Evolutionary conservation across 2,329 filamentous ascomycete species (phyloP).

Genomic region (Fusarium liriodendri): DNA sequence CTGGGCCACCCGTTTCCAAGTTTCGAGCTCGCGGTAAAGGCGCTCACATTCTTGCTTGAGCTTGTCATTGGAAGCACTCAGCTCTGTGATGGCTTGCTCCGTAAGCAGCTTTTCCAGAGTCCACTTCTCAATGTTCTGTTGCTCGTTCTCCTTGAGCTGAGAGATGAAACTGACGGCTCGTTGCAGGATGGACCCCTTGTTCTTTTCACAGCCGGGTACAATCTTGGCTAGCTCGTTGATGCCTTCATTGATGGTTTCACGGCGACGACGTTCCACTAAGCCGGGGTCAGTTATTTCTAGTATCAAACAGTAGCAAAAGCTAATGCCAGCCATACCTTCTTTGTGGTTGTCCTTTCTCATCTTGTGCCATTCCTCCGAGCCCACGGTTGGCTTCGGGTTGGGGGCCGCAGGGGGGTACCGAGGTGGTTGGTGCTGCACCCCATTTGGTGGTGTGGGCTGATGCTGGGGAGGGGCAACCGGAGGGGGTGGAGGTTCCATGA

Average conservation of each 20-base stretch:
- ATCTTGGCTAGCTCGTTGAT: slow-evolving; percentile 99
- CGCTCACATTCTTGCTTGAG: slow-evolving; percentile 83
- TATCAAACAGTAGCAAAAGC: background rate
- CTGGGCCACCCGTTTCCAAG: slow-evolving; percentile 79
- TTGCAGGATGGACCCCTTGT: slow-evolving; percentile 96
- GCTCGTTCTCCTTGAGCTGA: slow-evolving; percentile 93
- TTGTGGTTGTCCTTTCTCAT: slow-evolving; percentile 98
- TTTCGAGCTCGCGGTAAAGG: slow-evolving; percentile 81
- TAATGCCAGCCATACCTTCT: slow-evolving; percentile 77
- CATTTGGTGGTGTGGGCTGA: slow-evolving; percentile 54
- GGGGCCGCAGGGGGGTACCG: slow-evolving; percentile 54
- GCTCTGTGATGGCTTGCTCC: slow-evolving; percentile 88
- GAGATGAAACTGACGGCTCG: slow-evolving; percentile 94
- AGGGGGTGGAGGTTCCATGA: slow-evolving; percentile 43
- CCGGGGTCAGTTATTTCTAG: slow-evolving; percentile 38
- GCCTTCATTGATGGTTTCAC: slow-evolving; percentile 98
- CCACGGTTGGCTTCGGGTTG: slow-evolving; percentile 84
- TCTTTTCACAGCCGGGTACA: slow-evolving; percentile 97
- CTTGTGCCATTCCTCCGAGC: slow-evolving; percentile 98
- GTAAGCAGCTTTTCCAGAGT: slow-evolving; percentile 90
- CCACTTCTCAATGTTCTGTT: slow-evolving; percentile 95
- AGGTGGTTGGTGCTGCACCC: slow-evolving; percentile 48
- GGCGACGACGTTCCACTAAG: slow-evolving; percentile 91
- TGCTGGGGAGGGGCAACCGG: slow-evolving; percentile 39
- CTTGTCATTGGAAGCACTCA: slow-evolving; percentile 88